Base-by-base conservation (phyloP, 768 basidiomycete species). In the Mycena vitilis region DNA sequence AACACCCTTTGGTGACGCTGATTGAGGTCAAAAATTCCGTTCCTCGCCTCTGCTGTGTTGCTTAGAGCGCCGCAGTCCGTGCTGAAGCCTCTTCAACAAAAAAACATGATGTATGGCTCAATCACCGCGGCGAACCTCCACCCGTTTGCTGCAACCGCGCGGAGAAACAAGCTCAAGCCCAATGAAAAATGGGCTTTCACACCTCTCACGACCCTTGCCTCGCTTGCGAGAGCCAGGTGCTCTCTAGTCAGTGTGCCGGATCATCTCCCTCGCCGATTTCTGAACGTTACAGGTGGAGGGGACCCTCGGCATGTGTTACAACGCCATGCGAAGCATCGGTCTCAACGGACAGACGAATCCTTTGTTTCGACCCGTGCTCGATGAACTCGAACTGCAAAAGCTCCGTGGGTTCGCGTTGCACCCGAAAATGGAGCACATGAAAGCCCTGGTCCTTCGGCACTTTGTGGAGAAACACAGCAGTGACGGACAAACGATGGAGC, bases 351-450 rank as follows among this genome's bases (percentile, higher is more conserved):
- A 42, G 73, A 78, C 44, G 75, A 78, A 92, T 71, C 79, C 86
- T 0, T 81, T 84, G 45, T 94, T 94, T 70, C 86, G 88, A 72
- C 85, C 84, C 37, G 79, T 95, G 34, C 83, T 95, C 71, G 76
- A 81, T 40, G 91, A 94, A 75, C 83, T 96, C 20, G 88, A 93
- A 60, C 75, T 74, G n/a, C 87, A 89, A 75, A 81, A 81, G 60
- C 81, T 79, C 30, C 77, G 79, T 11, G 90, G 89, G 5, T 89
- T 91, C 73, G 77, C 83, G 2, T 76, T 86, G 60, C 97, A 99
- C 79, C 97, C 97, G 4, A 99, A 99, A 82, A 92, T 98, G 89
- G 95, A 95, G 54, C 90, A 85, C 65, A 85, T 97, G 13, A 89
- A 89, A 64, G 81, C 83, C 4, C 81, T 99, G 36, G 81, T 95